phyloP scores from a whole-genome alignment of 2,329 filamentous ascomycete species.

The Xylariaceae sp. region DNA sequence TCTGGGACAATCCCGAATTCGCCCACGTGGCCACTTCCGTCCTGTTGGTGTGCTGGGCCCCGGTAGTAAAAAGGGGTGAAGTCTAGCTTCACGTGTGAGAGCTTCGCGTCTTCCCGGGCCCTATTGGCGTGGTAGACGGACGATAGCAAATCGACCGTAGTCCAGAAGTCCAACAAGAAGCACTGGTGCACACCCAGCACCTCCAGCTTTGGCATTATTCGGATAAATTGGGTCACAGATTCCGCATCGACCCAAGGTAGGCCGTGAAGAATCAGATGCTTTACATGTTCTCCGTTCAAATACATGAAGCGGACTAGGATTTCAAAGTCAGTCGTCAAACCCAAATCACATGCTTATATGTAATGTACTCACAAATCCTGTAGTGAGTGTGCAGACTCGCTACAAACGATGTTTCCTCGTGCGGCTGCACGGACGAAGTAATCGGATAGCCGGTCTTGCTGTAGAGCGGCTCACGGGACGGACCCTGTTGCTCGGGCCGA shows the following conservation, averaged over 20 bases:
- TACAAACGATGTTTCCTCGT: background rate
- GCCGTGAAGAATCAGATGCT: slow-evolving; percentile 24
- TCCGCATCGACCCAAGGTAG: slow-evolving; percentile 24
- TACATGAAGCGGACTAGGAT: slow-evolving; percentile 11
- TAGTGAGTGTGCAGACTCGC: slow-evolving; percentile 6
- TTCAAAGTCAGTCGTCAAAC: background rate
- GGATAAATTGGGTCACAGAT: slow-evolving; percentile 21
- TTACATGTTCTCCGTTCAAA: slow-evolving; percentile 19
- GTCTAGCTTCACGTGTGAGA: slow-evolving; percentile 5
- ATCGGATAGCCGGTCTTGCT: slow-evolving; percentile 10
- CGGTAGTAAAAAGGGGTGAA: slow-evolving; percentile 25
- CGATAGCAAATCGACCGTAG: slow-evolving; percentile 14
- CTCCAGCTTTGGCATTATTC: slow-evolving; percentile 20
- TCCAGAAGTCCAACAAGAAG: slow-evolving; percentile 29
- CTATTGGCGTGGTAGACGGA: slow-evolving; percentile 19
- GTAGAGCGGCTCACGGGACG: background rate
- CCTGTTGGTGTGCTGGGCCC: slow-evolving; percentile 13
- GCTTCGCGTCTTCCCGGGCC: background rate
- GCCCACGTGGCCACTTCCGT: slow-evolving; percentile 14
- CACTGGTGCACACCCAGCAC: slow-evolving; percentile 28
- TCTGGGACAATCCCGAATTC: slow-evolving; percentile 26
- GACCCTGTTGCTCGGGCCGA: slow-evolving; percentile 5
- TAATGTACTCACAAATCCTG: slow-evolving; percentile 8
- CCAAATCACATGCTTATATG: background rate
- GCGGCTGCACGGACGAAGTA: background rate